Evolutionary conservation across 75 land plant genomes (phyloP).

Genomic region (Cunninghamia lanceolata): DNA sequence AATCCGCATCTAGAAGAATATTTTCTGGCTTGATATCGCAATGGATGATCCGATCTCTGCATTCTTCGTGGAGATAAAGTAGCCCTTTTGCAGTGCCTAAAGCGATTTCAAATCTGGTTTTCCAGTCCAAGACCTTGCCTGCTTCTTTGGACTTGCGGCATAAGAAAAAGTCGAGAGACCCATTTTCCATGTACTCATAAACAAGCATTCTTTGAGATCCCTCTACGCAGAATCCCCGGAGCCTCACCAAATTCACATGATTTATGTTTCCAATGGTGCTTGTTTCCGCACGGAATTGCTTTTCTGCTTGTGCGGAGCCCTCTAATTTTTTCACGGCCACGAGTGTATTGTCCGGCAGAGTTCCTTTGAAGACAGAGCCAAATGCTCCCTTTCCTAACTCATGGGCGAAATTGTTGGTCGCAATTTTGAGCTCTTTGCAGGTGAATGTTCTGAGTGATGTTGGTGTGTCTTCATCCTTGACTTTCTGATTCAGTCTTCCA

Average conservation of each 20-base stretch:
- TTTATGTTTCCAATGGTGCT: conserved; percentile 21
- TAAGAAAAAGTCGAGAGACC: conserved; percentile 15
- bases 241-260: conserved; percentile 25
- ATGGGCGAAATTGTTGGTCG: conserved; percentile 17
- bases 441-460: conserved; percentile 14
- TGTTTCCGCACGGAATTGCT: conserved; percentile 26
- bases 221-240: conserved; percentile 25
- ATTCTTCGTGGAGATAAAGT: conserved; percentile 62
- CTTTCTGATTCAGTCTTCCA: background rate
- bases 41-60: conserved; percentile 57
- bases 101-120: conserved; percentile 44
- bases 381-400: conserved; percentile 30
- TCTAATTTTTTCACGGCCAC: conserved; percentile 36
- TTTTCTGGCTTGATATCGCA: conserved; percentile 85
- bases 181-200: conserved; percentile 27
- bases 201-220: conserved; percentile 17
- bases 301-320: conserved; percentile 14
- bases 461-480: background rate
- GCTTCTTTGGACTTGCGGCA: background rate
- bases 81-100: conserved; percentile 65
- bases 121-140: conserved; percentile 43
- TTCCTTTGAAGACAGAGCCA: conserved; percentile 21
- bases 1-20: conserved; percentile 58
- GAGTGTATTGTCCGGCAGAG: conserved; percentile 11
- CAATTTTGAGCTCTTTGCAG: conserved; percentile 16